Evolutionary conservation across 2,329 filamentous ascomycete genomes (phyloP), one percentile per base, ranked within the genome.

Genomic region (Zopfia rhizophila): DNA sequence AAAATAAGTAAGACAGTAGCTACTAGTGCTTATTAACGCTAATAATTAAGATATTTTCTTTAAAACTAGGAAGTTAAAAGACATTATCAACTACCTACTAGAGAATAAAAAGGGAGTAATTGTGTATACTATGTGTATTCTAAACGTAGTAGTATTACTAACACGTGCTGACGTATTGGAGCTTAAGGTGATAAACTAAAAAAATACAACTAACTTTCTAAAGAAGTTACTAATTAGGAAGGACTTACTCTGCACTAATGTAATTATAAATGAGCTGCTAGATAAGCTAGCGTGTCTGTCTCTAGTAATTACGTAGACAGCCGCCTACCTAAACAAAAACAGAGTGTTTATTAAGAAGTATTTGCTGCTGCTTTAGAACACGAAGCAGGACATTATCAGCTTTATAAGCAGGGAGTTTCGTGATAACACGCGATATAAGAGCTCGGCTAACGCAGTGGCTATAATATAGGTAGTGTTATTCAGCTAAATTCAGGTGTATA

Each of bases 381-480:
- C 66, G 0, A 61, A 75, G 17, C 29, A 73, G 7, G 61, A 74
- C 4, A 44, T 63, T 1, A 51, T 70, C 2, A 48, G 51, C 4
- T 38, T 78, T 0, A 58, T 78, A 17, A 74, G 66, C 39, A 50
- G 50, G 38, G 69, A 75, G n/a, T 74, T 78, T 18, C 56, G 52
- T 3, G 73, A 76, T 44, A 53, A 65, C 2, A 68, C 56, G 1
- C 67, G 71, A 21, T 76, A 78, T 46, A 41, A 27, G 10, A 48
- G 37, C 1, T 57, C 69, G 1, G 65, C 66, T 14, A 72, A 76
- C 19, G 66, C 75, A 1, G 64, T 78, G 0, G 72, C 72, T 0
- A 70, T 63, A 0, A 77, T 76, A 0, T 78, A 66, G 69, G 51
- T 76, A 0, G 65, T 78, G 4, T 76, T 74, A 0, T 79, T 79